phyloP scores from a whole-genome alignment of 768 basidiomycete genomes.

The Boletellus ananiceps region DNA sequence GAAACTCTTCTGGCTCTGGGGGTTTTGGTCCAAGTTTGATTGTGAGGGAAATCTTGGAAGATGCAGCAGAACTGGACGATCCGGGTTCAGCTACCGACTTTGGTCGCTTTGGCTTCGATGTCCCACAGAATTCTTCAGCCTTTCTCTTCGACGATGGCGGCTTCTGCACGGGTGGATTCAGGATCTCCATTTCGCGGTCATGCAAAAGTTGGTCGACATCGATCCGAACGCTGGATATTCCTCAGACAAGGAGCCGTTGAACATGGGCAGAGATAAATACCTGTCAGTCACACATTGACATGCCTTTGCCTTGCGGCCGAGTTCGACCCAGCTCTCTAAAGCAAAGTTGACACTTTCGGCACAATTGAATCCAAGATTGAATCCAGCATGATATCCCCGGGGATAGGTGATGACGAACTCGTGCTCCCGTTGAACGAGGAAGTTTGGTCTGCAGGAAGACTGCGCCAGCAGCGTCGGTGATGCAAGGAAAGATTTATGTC shows the following conservation, averaged over 20 bases:
- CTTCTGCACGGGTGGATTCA: constrained; percentile 4
- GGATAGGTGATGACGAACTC: constrained; percentile 97
- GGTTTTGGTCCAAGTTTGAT: constrained; percentile 66
- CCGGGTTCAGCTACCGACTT: constrained; percentile 10
- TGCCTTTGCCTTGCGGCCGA: constrained; percentile 75
- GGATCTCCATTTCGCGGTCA: constrained; percentile 54
- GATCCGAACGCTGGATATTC: constrained; percentile 70
- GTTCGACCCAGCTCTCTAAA: constrained; percentile 87
- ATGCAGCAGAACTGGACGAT: constrained; percentile 10
- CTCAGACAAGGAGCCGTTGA: constrained; percentile 4
- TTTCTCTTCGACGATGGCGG: constrained; percentile 38
- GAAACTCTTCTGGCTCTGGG: constrained; percentile 50
- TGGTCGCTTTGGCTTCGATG: constrained; percentile 25
- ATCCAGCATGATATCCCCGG: constrained; percentile 92
- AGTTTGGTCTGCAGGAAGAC: constrained; percentile 77
- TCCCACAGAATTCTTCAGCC: constrained; percentile 27
- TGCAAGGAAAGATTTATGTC: constrained; percentile 94
- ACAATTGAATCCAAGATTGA: constrained; percentile 94
- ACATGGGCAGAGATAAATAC: constrained; percentile 33
- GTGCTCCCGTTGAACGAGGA: constrained; percentile 86
- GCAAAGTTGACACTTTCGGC: constrained; percentile 98
- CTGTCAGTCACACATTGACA: constrained; percentile 75
- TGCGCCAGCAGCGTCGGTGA: constrained; percentile 81
- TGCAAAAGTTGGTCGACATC: constrained; percentile 83
- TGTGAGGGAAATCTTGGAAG: constrained; percentile 48